These are phyloP conservation scores for Candida tallmaniae DNA, from an alignment of 805 yeast genomes.

Conservation along the genomic window DNA sequence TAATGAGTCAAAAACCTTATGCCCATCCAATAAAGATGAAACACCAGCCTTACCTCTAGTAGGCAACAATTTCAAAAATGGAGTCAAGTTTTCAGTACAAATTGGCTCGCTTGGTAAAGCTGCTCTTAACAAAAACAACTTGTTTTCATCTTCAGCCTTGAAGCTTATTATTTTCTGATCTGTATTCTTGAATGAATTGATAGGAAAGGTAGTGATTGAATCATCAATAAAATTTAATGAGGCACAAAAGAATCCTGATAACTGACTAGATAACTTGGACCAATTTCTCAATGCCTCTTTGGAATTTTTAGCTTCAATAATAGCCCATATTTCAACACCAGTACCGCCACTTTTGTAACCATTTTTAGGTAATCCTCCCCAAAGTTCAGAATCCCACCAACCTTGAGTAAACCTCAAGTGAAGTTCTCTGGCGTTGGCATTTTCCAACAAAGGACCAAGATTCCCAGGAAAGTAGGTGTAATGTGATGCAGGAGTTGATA, in stretches of 20 bases:
- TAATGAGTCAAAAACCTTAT: constrained; percentile 79
- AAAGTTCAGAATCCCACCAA: constrained; percentile 84
- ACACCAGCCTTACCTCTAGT: constrained; percentile 90
- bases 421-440: constrained; percentile 65
- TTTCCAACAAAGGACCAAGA: constrained; percentile 68
- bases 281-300: constrained; percentile 60
- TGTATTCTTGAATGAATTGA: constrained; percentile 28
- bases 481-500: constrained; percentile 29
- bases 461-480: constrained; percentile 75
- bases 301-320: constrained; percentile 58
- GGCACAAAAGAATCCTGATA: constrained; percentile 94
- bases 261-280: constrained; percentile 64
- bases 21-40: constrained; percentile 83
- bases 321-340: constrained; percentile 92
- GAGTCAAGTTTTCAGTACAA: constrained; percentile 95
- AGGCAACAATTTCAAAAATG: constrained; percentile 84
- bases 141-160: constrained; percentile 25
- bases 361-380: constrained; percentile 76
- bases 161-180: constrained; percentile 14
- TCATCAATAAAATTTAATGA: constrained; percentile 85
- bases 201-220: constrained; percentile 62
- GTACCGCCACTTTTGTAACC: constrained; percentile 84
- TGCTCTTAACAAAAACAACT: constrained; percentile 64
- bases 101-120: constrained; percentile 93
- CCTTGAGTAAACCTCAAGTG: constrained; percentile 90